Evolutionary conservation across 768 basidiomycete species (phyloP), one percentile per base, ranked within the genome.

Genomic region (Mycena rebaudengoi): DNA sequence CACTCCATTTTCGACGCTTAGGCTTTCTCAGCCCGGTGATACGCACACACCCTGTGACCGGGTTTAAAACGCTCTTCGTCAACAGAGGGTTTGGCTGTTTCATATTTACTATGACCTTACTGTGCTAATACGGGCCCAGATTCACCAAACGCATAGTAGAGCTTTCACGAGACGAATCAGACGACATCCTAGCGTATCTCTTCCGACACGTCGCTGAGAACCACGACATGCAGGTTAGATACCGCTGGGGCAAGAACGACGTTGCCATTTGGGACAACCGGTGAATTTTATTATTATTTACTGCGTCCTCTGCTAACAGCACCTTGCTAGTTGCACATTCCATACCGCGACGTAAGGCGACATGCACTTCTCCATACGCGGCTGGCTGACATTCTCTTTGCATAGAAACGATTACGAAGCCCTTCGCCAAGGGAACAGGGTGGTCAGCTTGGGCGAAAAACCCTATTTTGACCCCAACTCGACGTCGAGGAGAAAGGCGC

Each of bases 201-300:
- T 76, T 75, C 58, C 75, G 79, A 11, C 85, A 85, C 63, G 73
- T 86, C 55, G 71, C 84, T 1, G 82, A 87, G 68, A 88, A 87
- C 74, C 88, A 89, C 66, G 86, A 88, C 71, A 73, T 87, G 18
- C 86, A 86, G 65, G 77, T 78, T 43, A 77, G 84, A 25, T 85
- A 78, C 78, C 80, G 80, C 20, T 89, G 88, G 86, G 71, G 74
- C 32, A 68, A 70, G 39, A 82, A 86, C 66, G 84, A 84, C 56
- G 70, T 88, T 25, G 88, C 88, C 0, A 85, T 89, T 67, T 89
- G 87, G 88, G 86, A 87, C 58, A 89, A 89, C 69, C 73, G 86
- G 41, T 75, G 28, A 33, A 49, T 10, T 8, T 37, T 8, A 14
- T 51, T n/a, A 33, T 12, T 29, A 20, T 35, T 28, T 28, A 14